These are phyloP conservation scores for Curvularia spicifera DNA, from an alignment of 2,329 filamentous ascomycete genomes.

Conservation along the genomic window DNA sequence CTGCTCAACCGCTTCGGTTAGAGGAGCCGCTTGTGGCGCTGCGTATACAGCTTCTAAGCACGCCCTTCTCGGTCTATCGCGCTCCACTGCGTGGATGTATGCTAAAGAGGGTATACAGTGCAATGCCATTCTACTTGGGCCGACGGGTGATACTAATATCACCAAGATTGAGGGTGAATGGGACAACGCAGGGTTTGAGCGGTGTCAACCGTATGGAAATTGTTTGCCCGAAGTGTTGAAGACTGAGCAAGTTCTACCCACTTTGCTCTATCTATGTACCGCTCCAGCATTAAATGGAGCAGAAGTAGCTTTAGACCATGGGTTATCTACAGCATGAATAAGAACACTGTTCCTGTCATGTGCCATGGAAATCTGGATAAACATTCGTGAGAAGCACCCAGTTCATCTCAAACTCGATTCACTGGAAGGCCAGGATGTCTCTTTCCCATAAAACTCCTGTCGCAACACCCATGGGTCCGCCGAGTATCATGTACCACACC, in stretches of 20 bases:
- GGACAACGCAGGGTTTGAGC: background rate
- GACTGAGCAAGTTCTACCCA: background rate
- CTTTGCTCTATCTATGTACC: background rate
- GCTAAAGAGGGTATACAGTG: background rate
- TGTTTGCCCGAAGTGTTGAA: background rate
- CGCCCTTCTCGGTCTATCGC: background rate
- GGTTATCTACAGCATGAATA: background rate
- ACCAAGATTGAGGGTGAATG: background rate
- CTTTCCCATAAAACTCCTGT: constrained; percentile 5
- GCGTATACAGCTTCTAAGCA: background rate
- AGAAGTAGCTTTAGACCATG: background rate
- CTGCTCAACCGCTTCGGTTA: background rate
- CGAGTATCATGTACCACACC: background rate
- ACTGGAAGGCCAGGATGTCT: background rate
- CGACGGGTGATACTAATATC: background rate
- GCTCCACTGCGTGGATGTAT: background rate
- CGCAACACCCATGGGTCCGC: constrained; percentile 1
- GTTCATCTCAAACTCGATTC: constrained; percentile 17
- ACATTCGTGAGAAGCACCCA: background rate
- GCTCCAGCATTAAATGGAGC: background rate
- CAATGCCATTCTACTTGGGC: background rate
- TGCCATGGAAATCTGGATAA: background rate
- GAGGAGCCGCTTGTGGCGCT: background rate
- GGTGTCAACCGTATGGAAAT: background rate
- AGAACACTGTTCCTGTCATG: background rate